A percentile compares a stretch with the other conserved stretches of the same genome.
Evolutionary conservation across 1,284 basidiomycete species (phyloP).

Genomic region (Peniophora sp.): DNA sequence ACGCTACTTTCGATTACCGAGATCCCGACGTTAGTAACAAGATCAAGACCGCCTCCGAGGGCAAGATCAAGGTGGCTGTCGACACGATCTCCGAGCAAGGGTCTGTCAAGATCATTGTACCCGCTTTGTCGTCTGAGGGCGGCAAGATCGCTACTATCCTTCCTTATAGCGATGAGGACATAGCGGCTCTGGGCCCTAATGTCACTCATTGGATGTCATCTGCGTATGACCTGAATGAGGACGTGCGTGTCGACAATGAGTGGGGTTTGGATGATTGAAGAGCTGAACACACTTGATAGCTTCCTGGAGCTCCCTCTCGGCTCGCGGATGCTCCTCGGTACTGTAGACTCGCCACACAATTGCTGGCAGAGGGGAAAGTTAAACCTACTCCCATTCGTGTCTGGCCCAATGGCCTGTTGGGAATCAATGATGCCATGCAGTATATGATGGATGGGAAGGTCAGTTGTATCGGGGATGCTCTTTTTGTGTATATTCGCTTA

Average conservation of each 20-base stretch:
- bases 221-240: constrained; percentile 3
- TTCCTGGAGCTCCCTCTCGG: background rate
- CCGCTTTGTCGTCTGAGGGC: background rate
- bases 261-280: background rate
- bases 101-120: background rate
- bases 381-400: constrained; percentile 15
- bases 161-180: background rate
- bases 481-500: background rate
- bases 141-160: constrained; percentile 1
- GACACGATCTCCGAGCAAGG: constrained; percentile 13
- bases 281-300: background rate
- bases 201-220: background rate
- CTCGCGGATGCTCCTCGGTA: background rate
- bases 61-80: constrained; percentile 14
- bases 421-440: constrained; percentile 7
- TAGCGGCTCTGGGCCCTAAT: background rate
- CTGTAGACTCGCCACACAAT: constrained; percentile 8
- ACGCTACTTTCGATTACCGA: constrained; percentile 27
- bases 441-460: constrained; percentile 8
- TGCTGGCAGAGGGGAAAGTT: constrained; percentile 12
- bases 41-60: constrained; percentile 16
- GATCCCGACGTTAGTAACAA: constrained; percentile 15
- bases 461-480: background rate
- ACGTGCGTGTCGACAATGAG: background rate
- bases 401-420: constrained; percentile 8